phyloP scores from a whole-genome alignment of 73 alveolate genomes.

The Paramecium sexaurelia region DNA sequence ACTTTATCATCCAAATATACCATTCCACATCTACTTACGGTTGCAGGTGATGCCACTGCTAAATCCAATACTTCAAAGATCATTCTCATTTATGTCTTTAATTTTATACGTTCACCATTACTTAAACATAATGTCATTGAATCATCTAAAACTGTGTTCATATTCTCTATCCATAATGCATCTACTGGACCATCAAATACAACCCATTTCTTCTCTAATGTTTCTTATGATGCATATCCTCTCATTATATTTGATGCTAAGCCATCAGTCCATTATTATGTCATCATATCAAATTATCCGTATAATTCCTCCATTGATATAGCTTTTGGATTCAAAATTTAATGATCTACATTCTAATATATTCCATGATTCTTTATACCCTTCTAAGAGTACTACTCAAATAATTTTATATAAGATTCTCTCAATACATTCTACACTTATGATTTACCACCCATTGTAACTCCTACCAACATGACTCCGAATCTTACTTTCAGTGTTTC shows the following conservation, averaged over 20 bases:
- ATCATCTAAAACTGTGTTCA: slow-evolving; percentile 99
- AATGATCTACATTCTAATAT: slow-evolving; percentile 81
- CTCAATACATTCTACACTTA: slow-evolving; percentile 76
- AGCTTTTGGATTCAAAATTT: slow-evolving; percentile 91
- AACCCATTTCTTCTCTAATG: slow-evolving; percentile 80
- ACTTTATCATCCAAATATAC: slow-evolving; percentile 83
- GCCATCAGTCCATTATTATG: slow-evolving; percentile 98
- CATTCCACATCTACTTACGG: slow-evolving; percentile 85
- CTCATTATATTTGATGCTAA: slow-evolving; percentile 91
- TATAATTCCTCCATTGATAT: slow-evolving; percentile 93
- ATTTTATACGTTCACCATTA: slow-evolving; percentile 75
- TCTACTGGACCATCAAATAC: slow-evolving; percentile 99
- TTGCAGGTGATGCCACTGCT: slow-evolving; percentile 81
- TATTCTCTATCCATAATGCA: slow-evolving; percentile 98
- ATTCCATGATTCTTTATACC: slow-evolving; percentile 78
- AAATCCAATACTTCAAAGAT: slow-evolving; percentile 76
- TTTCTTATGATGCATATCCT: slow-evolving; percentile 81
- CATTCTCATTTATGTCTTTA: slow-evolving; percentile 67
- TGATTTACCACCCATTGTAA: slow-evolving; percentile 93
- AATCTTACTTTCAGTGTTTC: slow-evolving; percentile 96
- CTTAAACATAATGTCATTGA: slow-evolving; percentile 88
- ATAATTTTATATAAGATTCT: slow-evolving; percentile 83
- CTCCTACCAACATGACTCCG: slow-evolving; percentile 96
- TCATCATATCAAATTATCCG: slow-evolving; percentile 89
- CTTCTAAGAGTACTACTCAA: slow-evolving; percentile 26